Base-by-base conservation (phyloP, 768 basidiomycete genomes). In the Flagelloscypha sp. region DNA sequence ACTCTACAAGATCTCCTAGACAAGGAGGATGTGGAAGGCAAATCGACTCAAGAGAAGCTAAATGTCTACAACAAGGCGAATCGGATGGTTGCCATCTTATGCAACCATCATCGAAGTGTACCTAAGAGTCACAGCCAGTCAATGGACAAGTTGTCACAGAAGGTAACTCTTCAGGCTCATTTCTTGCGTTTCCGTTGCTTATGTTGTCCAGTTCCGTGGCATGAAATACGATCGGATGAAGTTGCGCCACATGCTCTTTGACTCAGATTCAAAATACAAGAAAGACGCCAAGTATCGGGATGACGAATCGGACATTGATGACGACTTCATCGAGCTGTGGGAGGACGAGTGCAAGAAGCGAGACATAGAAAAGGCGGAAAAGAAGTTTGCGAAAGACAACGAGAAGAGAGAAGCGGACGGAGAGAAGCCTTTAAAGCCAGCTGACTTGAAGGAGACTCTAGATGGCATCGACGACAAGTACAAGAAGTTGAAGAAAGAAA, bases 211-310 rank as follows among this genome's bases (percentile, higher is more conserved):
- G 93, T 72, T 88, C 43, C 82, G 84, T 27, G 72, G 75, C 10
- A 61, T 99, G 50, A 98, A 97, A 58, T 98, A 99, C 53, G 92
- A 98, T 41, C 81, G 92, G 22, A 93, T 93, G 89, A 97, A 97
- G 56, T 71, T 95, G 16, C 87, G 95, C 6, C 85, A 90, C 46
- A 81, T 76, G 33, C 68, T 97, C 13, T 87, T 94, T 62, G 66
- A 65, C 24, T 54, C 84, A 21, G 87, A 95, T 41, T 42, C 79
- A 11, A 84, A 83, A 61, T 76, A 70, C 60, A 84, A 85, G 70
- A 93, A 89, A 57, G 76, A 83, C 41, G 70, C 77, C 48, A 74
- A 75, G 43, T 87, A 89, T 45, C 60, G 61, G 5, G 79, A 82
- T 4, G 80, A 84, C 37, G 95, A 98, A 57, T 90, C 88, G 6